These are phyloP conservation scores for Globisporangium ultimum DNA, from an alignment of 352 stramenopile species.

Conservation along the genomic window DNA sequence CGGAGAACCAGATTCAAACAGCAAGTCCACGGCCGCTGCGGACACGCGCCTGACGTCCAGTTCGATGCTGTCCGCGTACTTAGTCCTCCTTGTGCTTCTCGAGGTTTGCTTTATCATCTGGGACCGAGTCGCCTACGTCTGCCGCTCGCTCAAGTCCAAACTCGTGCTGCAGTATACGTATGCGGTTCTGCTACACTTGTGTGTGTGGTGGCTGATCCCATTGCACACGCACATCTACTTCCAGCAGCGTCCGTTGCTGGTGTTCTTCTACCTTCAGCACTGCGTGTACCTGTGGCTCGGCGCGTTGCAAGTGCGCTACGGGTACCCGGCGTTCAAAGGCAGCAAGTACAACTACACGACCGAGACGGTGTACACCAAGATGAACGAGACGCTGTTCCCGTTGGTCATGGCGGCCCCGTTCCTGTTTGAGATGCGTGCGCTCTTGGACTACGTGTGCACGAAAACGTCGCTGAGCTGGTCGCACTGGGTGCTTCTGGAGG, in stretches of 20 bases:
- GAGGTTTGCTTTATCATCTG: constrained; percentile 82
- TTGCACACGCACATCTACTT: constrained; percentile 79
- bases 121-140: constrained; percentile 83
- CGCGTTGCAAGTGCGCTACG: constrained; percentile 81
- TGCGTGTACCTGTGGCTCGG: constrained; percentile 76
- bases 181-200: constrained; percentile 63
- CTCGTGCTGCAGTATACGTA: constrained; percentile 78
- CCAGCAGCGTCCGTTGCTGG: constrained; percentile 57
- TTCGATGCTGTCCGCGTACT: constrained; percentile 82
- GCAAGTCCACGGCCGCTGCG: constrained; percentile 30
- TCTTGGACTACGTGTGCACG: constrained; percentile 86
- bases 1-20: constrained; percentile 47
- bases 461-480: constrained; percentile 79
- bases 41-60: constrained; percentile 57
- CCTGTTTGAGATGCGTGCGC: constrained; percentile 84
- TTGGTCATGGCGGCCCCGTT: constrained; percentile 82
- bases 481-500: constrained; percentile 83
- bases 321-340: constrained; percentile 80
- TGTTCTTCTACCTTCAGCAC: constrained; percentile 81
- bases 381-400: constrained; percentile 64
- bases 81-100: constrained; percentile 80
- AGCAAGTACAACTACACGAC: constrained; percentile 75
- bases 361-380: constrained; percentile 38
- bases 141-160: constrained; percentile 67
- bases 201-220: constrained; percentile 75